Evolutionary conservation across 2,329 filamentous ascomycete genomes (phyloP), one percentile per base, ranked within the genome.

Genomic region (Penicillium sp.): DNA sequence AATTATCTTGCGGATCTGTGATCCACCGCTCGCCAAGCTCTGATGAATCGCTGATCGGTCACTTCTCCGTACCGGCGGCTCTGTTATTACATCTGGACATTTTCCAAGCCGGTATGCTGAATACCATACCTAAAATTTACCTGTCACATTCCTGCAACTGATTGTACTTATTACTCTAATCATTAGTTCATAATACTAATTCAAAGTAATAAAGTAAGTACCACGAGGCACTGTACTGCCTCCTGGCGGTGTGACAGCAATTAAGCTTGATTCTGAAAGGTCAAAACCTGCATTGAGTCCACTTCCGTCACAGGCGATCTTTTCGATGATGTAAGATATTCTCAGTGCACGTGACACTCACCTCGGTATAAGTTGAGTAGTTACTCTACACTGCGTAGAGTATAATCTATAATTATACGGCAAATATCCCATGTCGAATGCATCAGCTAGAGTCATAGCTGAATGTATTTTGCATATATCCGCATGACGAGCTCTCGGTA

Each of bases 11-110:
- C 16, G 44, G 40, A 44, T 48, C 40, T 43, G 47, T 44, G 46
- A 47, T 50, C 55, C 54, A 52, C 50, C 50, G 35, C 23, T 24
- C 39, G 52, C 56, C 56, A 57, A 59, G 52, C 27, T 49, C 42
- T 49, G 20, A 52, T 26, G 24, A 54, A 52, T 57, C 54, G 54
- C 47, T 52, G 49, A 51, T 52, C 48, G 10, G 22, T 44, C 44
- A 31, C 29, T 42, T 7, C 11, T 10, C 14, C 24, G 22, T 26
- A 47, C 28, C 42, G 16, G 35, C 35, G 35, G 35, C 20, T 37
- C 35, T 36, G 37, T 42, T 40, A 41, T 47, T 24, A 51, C 51
- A 48, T 47, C 16, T 34, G 31, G 44, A 45, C 46, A 49, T 52
- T 57, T 36, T 43, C 44, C 37, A 35, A 22, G 16, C 11, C 23